phyloP scores from a whole-genome alignment of 2,329 filamentous ascomycete genomes.

The Epichloe scottii region DNA sequence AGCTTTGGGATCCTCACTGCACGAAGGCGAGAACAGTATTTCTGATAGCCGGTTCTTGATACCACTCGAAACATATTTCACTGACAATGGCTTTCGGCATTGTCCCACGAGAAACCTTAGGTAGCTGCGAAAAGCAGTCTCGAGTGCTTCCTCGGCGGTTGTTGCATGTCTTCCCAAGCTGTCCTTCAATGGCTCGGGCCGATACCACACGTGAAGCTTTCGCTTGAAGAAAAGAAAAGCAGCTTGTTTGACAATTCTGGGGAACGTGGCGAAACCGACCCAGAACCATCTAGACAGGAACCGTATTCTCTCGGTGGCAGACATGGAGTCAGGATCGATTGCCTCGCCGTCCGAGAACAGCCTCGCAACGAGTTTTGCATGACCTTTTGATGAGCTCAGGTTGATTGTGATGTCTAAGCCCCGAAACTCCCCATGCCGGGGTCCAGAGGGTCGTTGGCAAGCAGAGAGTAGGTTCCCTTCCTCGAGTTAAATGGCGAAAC shows the following conservation, averaged over 20 bases:
- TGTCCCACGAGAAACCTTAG: slow-evolving; percentile 36
- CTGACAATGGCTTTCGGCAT: slow-evolving; percentile 28
- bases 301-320: slow-evolving; percentile 23
- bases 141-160: slow-evolving; percentile 32
- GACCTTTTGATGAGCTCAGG: slow-evolving; percentile 44
- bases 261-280: slow-evolving; percentile 54
- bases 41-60: slow-evolving; percentile 24
- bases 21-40: slow-evolving; percentile 23
- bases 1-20: slow-evolving; percentile 7
- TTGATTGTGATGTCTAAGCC: slow-evolving; percentile 48
- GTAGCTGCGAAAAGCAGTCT: slow-evolving; percentile 35
- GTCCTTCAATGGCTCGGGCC: slow-evolving; percentile 46
- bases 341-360: slow-evolving; percentile 40
- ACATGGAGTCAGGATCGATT: slow-evolving; percentile 36
- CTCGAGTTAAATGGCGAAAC: slow-evolving; percentile 63
- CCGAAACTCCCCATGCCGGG: slow-evolving; percentile 22
- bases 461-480: slow-evolving; percentile 40
- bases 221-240: slow-evolving; percentile 40
- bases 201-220: slow-evolving; percentile 50
- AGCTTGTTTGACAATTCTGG: slow-evolving; percentile 52
- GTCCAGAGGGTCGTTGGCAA: slow-evolving; percentile 32
- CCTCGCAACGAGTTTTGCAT: slow-evolving; percentile 48
- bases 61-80: slow-evolving; percentile 44
- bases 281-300: slow-evolving; percentile 51
- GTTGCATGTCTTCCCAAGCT: slow-evolving; percentile 44